phyloP scores from a whole-genome alignment of 176 grass and related monocot species.

The Pontederia paniculata region DNA sequence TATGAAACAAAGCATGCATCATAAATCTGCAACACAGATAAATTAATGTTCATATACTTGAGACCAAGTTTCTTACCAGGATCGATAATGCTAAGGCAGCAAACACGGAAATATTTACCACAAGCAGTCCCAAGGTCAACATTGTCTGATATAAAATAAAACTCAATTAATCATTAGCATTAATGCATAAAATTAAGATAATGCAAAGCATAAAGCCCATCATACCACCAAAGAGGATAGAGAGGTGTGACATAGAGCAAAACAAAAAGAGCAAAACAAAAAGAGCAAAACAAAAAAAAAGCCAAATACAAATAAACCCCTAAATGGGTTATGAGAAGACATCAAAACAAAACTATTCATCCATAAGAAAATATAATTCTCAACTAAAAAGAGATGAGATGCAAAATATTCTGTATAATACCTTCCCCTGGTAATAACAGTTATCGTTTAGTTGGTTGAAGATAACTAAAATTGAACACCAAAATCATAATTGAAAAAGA shows the following conservation, averaged over 20 bases:
- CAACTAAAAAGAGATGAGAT: too few relatives aligned
- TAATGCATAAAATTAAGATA: too few relatives aligned
- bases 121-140: constrained; percentile 69
- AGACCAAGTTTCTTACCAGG: constrained; percentile 26
- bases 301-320: background rate
- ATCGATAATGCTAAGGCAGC: constrained; percentile 70
- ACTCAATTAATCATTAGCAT: background rate
- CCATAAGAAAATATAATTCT: too few relatives aligned
- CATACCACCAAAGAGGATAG: too few relatives aligned
- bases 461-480: too few relatives aligned
- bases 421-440: too few relatives aligned
- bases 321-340: background rate
- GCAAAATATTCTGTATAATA: too few relatives aligned
- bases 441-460: too few relatives aligned
- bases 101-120: constrained; percentile 67
- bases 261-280: background rate
- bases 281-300: background rate
- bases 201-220: too few relatives aligned
- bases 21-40: background rate
- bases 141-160: constrained; percentile 27
- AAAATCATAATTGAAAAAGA: too few relatives aligned
- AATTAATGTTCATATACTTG: background rate
- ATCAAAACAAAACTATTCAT: too few relatives aligned
- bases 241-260: background rate
- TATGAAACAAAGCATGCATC: constrained; percentile 16